These are phyloP conservation scores for Flaveria floridana DNA, from an alignment of 140 eudicot species.

Conservation along the genomic window DNA sequence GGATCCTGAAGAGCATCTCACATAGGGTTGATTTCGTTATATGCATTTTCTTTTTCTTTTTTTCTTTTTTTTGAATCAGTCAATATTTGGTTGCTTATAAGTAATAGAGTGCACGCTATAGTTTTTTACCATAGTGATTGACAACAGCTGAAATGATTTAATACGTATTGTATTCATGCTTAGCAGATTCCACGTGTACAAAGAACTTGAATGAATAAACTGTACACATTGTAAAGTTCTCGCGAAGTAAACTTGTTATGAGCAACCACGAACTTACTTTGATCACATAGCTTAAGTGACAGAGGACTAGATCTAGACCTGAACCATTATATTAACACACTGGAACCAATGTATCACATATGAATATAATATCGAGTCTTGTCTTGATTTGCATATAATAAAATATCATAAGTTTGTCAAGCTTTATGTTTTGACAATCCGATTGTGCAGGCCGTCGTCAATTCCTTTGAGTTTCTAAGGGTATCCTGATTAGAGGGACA, in stretches of 20 bases:
- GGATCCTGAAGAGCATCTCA: not conserved
- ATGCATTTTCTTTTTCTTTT: not conserved
- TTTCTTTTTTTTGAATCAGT: not conserved
- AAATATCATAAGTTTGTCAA: not conserved
- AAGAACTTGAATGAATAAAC: not conserved
- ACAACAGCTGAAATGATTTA: not conserved
- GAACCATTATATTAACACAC: not conserved
- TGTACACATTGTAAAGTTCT: not conserved
- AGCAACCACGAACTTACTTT: not conserved
- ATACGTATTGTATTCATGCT: not conserved
- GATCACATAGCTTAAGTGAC: not conserved
- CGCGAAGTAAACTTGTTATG: not conserved
- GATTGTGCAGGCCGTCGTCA: not conserved
- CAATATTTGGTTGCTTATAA: not conserved
- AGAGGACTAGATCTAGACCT: not conserved
- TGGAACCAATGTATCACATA: not conserved
- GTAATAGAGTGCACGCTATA: not conserved
- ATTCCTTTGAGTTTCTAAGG: not conserved
- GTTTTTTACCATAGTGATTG: constrained; percentile 4
- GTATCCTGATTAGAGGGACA: not conserved
- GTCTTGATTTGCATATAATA: not conserved
- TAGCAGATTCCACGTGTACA: not conserved
- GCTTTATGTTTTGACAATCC: not conserved
- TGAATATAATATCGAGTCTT: no score
- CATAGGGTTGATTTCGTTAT: not conserved